phyloP scores from a whole-genome alignment of 2,329 filamentous ascomycete species.

The Mollisia scopiformis region DNA sequence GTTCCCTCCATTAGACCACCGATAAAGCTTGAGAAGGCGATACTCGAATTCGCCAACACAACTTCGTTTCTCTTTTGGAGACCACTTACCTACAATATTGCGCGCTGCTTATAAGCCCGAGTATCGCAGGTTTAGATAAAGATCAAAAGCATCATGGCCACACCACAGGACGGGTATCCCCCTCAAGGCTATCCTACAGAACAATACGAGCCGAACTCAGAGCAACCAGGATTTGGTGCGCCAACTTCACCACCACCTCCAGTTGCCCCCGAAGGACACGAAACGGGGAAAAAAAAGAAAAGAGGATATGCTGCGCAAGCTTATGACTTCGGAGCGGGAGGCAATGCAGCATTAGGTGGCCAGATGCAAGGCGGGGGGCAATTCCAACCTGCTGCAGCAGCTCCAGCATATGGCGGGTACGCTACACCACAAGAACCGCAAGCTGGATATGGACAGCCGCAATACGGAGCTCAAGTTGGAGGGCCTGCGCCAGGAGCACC shows the following conservation, averaged over 20 bases:
- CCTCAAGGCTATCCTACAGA: conserved; percentile 48
- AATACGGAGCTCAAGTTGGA: conserved; percentile 36
- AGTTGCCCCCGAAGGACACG: conserved; percentile 42
- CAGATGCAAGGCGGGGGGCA: conserved; percentile 60
- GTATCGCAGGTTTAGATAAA: background rate
- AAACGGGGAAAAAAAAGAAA: conserved; percentile 78
- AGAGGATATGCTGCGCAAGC: conserved; percentile 92
- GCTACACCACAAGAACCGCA: conserved; percentile 31
- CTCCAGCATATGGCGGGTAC: conserved; percentile 41
- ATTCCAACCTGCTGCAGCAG: conserved; percentile 43
- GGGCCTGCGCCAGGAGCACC: conserved; percentile 42
- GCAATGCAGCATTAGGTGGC: conserved; percentile 74
- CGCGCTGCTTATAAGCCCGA: background rate
- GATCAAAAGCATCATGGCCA: conserved; percentile 43
- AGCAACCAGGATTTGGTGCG: conserved; percentile 37
- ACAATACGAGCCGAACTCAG: conserved; percentile 47
- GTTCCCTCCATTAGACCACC: conserved; percentile 27
- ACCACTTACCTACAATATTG: conserved; percentile 10
- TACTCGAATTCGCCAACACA: conserved; percentile 13
- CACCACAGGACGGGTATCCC: conserved; percentile 54
- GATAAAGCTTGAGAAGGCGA: conserved; percentile 20
- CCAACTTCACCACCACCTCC: conserved; percentile 32
- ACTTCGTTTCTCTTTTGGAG: conserved; percentile 18
- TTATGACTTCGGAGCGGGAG: conserved; percentile 88
- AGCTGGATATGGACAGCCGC: conserved; percentile 33